These are phyloP conservation scores for Podospora didyma DNA, from an alignment of 495 filamentous ascomycete genomes.

Conservation along the genomic window DNA sequence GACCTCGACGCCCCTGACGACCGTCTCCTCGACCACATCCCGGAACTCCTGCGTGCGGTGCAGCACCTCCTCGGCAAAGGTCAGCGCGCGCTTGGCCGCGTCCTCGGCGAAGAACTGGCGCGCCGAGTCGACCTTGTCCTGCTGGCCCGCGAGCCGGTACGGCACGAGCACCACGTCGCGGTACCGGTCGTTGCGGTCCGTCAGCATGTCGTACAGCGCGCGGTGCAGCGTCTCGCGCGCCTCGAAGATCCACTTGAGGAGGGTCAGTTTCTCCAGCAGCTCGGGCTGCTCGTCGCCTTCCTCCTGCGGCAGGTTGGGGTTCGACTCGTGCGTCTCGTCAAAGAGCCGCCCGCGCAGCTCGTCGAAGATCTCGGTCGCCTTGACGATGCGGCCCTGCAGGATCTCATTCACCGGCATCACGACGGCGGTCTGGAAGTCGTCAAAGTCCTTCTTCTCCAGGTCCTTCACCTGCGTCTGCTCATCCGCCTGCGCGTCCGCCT, in stretches of 20 bases:
- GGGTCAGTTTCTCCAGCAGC: slow-evolving; percentile 86
- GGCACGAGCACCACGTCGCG: slow-evolving; percentile 74
- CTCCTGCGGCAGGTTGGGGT: slow-evolving; percentile 81
- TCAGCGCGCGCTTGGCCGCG: slow-evolving; percentile 58
- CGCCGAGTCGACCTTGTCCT: slow-evolving; percentile 71
- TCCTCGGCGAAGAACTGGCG: slow-evolving; percentile 79
- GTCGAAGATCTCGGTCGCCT: slow-evolving; percentile 63
- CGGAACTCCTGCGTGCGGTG: slow-evolving; percentile 74
- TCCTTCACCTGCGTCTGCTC: slow-evolving; percentile 62
- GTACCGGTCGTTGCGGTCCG: slow-evolving; percentile 81
- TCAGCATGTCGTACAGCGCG: slow-evolving; percentile 77
- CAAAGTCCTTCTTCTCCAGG: slow-evolving; percentile 66
- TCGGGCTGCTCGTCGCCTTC: slow-evolving; percentile 95
- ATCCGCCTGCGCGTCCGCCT: slow-evolving; percentile 62
- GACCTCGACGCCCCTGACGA: slow-evolving; percentile 80
- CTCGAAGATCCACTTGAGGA: slow-evolving; percentile 97
- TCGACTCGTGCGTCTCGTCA: slow-evolving; percentile 64
- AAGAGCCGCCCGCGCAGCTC: slow-evolving; percentile 67
- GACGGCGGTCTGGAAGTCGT: slow-evolving; percentile 69
- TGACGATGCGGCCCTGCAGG: slow-evolving; percentile 58
- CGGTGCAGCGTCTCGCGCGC: slow-evolving; percentile 81
- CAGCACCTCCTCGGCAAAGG: slow-evolving; percentile 62
- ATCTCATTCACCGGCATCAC: slow-evolving; percentile 74
- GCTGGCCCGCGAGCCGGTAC: slow-evolving; percentile 61
- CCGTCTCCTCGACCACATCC: slow-evolving; percentile 77